Evolutionary conservation across 345 rosid genomes (phyloP), one percentile per base, ranked within the genome.

Genomic region (Ceriops decandra): DNA sequence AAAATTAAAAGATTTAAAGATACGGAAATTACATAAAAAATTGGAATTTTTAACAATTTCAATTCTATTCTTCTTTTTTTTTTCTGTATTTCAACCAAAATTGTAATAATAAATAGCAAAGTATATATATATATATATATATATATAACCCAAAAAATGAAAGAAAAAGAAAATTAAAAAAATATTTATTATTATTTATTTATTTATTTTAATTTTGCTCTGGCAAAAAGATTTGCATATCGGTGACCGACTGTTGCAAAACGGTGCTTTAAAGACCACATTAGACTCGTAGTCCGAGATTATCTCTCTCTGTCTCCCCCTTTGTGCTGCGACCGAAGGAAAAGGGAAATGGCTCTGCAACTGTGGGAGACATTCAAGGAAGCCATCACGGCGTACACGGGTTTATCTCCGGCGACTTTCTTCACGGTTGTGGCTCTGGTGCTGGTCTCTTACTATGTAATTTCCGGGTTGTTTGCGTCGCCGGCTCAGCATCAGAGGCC

Each of bases 281-380:
- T 38, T 24, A 54, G 28, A 24, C 49, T 13, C 19, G 30, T 56
- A 3, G n/a, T 24, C 9, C 5, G 10, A 56, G 31, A 24, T 56
- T 10, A 10, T 3, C 31, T 24, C 59, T 56, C 16, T 56, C 28
- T 16, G 26, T 56, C 6, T 56, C 16, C 24, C 16, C 24, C 17
- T 2, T 30, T 56, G 4, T 3, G 11, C 59, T 10, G 30, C 9
- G 28, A 10, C 30, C 5, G 16, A 54, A 10, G 19, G 17, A 9
- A 13, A 15, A 42, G 49, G 59, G 24, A 56, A 11, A 95, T 95
- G 99, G 96, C 95, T 62, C 71, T 92, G 71, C 85, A 86, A 58
- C 89, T 90, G 54, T 95, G 98, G 99, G 92, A 87, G 63, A 85
- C 96, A 61, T 75, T 95, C 13, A 90, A 87, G 83, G 97, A 90